Conservation (phyloP, 2,329 filamentous ascomycete genomes). For the Pseudomassariella vexata region DNA sequence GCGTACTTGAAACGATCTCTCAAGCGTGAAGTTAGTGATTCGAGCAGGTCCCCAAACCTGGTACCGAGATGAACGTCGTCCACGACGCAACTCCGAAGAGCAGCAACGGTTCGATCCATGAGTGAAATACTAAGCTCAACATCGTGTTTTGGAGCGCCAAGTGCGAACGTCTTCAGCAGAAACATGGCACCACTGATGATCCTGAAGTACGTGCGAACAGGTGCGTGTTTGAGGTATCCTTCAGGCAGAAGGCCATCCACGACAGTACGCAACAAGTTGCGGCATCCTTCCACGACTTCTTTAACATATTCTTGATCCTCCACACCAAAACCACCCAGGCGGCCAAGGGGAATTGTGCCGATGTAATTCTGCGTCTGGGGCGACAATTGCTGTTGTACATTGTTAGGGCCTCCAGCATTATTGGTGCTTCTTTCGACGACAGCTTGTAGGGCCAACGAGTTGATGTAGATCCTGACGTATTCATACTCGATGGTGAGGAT, state of each 20-base stretch:
- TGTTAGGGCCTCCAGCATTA: slow-evolving; percentile 50
- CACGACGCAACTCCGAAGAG: slow-evolving; percentile 71
- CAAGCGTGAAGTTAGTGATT: slow-evolving; percentile 68
- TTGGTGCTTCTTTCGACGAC: slow-evolving; percentile 89
- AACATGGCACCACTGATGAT: slow-evolving; percentile 86
- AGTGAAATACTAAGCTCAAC: slow-evolving; percentile 69
- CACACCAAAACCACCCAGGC: slow-evolving; percentile 56
- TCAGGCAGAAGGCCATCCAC: slow-evolving; percentile 69
- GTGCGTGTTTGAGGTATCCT: slow-evolving; percentile 75
- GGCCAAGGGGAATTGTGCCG: slow-evolving; percentile 58
- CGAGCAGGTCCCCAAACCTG: slow-evolving; percentile 76
- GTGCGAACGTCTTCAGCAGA: slow-evolving; percentile 75
- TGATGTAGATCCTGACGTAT: slow-evolving; percentile 90
- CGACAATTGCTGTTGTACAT: slow-evolving; percentile 42
- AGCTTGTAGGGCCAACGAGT: slow-evolving; percentile 88
- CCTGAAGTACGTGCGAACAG: slow-evolving; percentile 78
- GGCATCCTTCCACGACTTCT: slow-evolving; percentile 71
- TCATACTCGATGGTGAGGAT: slow-evolving; percentile 94
- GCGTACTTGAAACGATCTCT: slow-evolving; percentile 69
- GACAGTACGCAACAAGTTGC: slow-evolving; percentile 71
- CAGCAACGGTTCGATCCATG: slow-evolving; percentile 69
- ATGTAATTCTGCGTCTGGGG: slow-evolving; percentile 61
- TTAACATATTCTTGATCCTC: slow-evolving; percentile 68
- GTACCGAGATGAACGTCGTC: slow-evolving; percentile 84
- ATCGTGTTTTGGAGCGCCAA: slow-evolving; percentile 73